Base-by-base conservation (phyloP, 176 grass and related monocot genomes). In the Avena atlantica region DNA sequence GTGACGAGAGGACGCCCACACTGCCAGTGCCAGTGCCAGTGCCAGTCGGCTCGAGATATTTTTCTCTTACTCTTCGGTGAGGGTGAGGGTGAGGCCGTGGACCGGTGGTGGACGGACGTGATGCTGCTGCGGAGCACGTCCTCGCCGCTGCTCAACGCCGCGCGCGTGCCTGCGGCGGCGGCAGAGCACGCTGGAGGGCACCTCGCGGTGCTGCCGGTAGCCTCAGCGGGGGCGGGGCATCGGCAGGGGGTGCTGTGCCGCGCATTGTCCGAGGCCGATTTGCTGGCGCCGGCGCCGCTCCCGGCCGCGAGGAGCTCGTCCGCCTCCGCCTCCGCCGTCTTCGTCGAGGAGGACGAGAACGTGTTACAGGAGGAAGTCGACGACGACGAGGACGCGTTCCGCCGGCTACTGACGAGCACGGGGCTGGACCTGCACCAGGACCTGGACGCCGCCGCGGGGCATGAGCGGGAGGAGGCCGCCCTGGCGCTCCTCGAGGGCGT, bases 61-160 rank as follows among this genome's bases (percentile, higher is more conserved):
- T 82, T 12, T 10, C 17, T 48, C 57, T 13, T 42, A 56, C 4
- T 11, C 5, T 13, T 1, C 4, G 20, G 44, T 58, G 52, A 36
- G 52, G 34, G 44, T 58, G 52, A 36, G 52, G 34, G 13, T 34
- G 20, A 8, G 4, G 6, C 8, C 2, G 2, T 40, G 37, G 37
- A 40, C 37, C 37, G 37, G 37, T 40, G 37, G 37, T 6, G 37
- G 37, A 40, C 37, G 37, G 37, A 0, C 44, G 79, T 4, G 37
- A 91, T 88, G 86, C 90, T 88, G 53, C 90, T 88, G 62, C 86
- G 90, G 61, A 91, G 90, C 78, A 71, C 86, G 70, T 91, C 90
- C 23, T 91, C 78, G 55, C 86, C 71, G 82, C 82, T 85, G 86
- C 90, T 88, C 78, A 81, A 85, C 57, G 42, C 57, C 3, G 70